Conservation (phyloP, 1,284 basidiomycete genomes). For the Termitomyces sp. region DNA sequence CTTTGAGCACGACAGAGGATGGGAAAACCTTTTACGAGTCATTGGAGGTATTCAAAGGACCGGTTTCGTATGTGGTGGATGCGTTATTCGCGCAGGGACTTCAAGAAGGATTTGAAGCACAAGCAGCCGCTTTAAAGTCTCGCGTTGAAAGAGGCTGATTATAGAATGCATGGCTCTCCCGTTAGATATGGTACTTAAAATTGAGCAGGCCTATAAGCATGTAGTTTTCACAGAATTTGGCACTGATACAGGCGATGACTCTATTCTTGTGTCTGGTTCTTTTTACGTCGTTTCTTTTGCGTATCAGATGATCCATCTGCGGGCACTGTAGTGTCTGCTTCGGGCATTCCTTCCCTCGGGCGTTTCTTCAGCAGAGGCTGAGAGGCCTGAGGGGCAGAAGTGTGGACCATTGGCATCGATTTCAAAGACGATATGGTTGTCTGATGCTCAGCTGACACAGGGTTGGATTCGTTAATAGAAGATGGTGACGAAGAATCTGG, state of each 20-base stretch:
- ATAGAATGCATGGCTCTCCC: neutral
- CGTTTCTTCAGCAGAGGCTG: constrained; percentile 5
- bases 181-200: too few species aligned
- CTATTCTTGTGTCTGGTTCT: constrained; percentile 11
- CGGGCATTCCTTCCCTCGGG: constrained; percentile 11
- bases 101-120: constrained; percentile 6
- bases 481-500: neutral
- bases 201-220: too few species aligned
- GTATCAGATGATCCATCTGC: constrained; percentile 3
- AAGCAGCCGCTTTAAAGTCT: constrained; percentile 6
- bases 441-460: neutral
- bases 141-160: neutral
- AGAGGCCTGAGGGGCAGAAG: neutral
- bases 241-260: neutral
- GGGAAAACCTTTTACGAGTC: constrained; percentile 26
- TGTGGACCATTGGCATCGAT: neutral
- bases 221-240: neutral
- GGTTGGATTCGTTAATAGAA: neutral
- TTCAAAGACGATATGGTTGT: neutral
- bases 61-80: constrained; percentile 5
- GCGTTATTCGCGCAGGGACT: constrained; percentile 6
- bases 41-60: constrained; percentile 15
- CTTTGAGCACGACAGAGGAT: constrained; percentile 20
- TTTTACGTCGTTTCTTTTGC: constrained; percentile 23
- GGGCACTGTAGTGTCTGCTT: neutral